These are phyloP conservation scores for Linum trigynum DNA, from an alignment of 345 rosid genomes.

Conservation along the genomic window DNA sequence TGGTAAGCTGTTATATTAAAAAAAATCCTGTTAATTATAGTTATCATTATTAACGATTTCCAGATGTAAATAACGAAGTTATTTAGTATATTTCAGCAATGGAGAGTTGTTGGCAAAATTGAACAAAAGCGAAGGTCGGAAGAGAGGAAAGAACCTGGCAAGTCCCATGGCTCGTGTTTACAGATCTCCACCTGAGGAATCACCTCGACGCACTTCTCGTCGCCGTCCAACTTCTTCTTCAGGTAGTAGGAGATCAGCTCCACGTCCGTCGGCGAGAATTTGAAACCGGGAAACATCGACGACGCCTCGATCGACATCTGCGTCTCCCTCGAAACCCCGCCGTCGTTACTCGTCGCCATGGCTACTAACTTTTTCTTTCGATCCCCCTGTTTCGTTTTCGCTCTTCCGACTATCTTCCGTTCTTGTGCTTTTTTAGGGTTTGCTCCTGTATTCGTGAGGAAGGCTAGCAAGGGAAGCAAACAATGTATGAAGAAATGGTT, in stretches of 20 bases:
- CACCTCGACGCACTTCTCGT: constrained; percentile 58
- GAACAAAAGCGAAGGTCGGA: too few relatives aligned
- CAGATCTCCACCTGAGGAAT: constrained; percentile 68
- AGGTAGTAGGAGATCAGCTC: constrained; percentile 73
- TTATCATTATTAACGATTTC: too few relatives aligned
- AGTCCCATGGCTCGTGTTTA: constrained; percentile 79
- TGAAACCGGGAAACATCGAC: constrained; percentile 72
- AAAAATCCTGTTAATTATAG: too few relatives aligned
- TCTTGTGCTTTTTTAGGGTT: not conserved
- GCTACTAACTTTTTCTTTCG: constrained; percentile 3
- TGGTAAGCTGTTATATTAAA: too few relatives aligned
- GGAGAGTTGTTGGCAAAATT: too few relatives aligned
- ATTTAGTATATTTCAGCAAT: too few relatives aligned
- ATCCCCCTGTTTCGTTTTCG: not conserved
- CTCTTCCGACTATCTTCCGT: too few relatives aligned
- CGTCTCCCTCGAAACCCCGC: constrained; percentile 42
- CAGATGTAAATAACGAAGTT: too few relatives aligned
- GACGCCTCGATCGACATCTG: constrained; percentile 52
- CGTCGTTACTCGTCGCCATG: not conserved
- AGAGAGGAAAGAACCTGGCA: constrained; percentile 44
- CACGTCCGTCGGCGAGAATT: constrained; percentile 74
- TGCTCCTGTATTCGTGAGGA: too few relatives aligned
- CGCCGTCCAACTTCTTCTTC: constrained; percentile 61
- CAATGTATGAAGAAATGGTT: too few relatives aligned
- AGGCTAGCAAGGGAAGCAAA: too few relatives aligned